Evolutionary conservation across 129 eudicot genomes (phyloP), one percentile per base, ranked within the genome.

Genomic region (Deinandra increscens): DNA sequence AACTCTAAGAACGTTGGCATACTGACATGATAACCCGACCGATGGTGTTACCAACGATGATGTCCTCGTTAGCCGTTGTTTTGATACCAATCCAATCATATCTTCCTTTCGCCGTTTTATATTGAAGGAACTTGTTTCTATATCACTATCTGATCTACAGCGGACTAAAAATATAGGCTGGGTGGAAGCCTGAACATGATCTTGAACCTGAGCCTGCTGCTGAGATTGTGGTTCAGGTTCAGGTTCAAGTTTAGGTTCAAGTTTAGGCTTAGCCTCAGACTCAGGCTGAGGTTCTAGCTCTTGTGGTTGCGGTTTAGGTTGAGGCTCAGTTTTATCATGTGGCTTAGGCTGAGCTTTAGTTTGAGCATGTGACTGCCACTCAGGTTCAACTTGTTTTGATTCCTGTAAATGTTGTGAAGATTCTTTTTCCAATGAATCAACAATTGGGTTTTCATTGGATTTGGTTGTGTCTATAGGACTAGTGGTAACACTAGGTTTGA

Each of bases 141-240:
- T 73, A 48, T 89, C 96, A 0, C 90, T 79, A 29, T 89, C 90
- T 1, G 96, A 89, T 69, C 94, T 72, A 39, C 88, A 89, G 20
- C 94, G 82, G 22, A 81, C 72, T 26, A 86, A 73, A 67, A 82
- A 26, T 61, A 80, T 34, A 29, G 78, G 70, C 7, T 54, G 49
- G 0, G 73, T 4, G 8, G 78, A 73, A 49, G 39, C 39, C 53
- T 43, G 54, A 29, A 42, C 39, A 31, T 64, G 55, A 38, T 23
- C 54, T 20, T 64, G 65, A 51, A 22, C 68, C 7, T 45, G 69
- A 61, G 3, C 42, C 26, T 17, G 34, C 37, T 31, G 14, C 13
- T 43, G 67, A 14, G 58, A 14, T 7, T 75, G 19, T 4, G 67
- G 26, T 7, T 66, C 23, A 6, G 65, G 73, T 11, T 65, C 1